Evolutionary conservation across 2,329 filamentous ascomycete species (phyloP), one percentile per base, ranked within the genome.

Genomic region (Teratosphaeria nubilosa): DNA sequence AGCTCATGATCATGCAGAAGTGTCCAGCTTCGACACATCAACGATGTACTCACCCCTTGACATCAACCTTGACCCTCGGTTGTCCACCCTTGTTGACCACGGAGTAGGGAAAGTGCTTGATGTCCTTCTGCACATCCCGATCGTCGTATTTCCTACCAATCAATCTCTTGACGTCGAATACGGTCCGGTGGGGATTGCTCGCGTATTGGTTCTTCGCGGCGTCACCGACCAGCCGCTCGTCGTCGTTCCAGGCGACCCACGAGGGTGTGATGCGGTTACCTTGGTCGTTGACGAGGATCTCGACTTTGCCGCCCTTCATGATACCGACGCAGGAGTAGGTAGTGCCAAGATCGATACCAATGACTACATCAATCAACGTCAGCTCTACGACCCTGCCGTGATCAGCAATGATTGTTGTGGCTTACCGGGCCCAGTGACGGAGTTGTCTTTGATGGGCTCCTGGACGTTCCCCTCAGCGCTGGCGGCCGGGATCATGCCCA

Each of bases 61-160:
- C 85, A 59, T 87, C 76, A 68, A 92, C 88, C 73, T 87, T 82
- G 72, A 99, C 86, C 66, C 86, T 78, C 64, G 94, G 94, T 81
- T 96, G 96, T 74, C 86, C 91, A 76, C 88, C 85, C 82, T 94
- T 91, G 82, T 88, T 83, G 72, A 90, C 73, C 62, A 99, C 88
- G 80, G 90, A 90, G 87, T 92, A 99, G 71, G 94, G 92, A 84
- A 96, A 96, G 82, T 96, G 89, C 88, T 99, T 97, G 73, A 94
- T 83, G 73, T 99, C 94, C 73, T 80, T 82, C 80, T 96, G 91
- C 66, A 96, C 86, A 64, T 95, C 89, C 80, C 87, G 88, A 74
- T 75, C 77, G 67, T 70, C 72, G 70, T 73, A 80, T 71, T 79
- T 80, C 65, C 76, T 74, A 45, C 78, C 78, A 64, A 80, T 80